Conservation (phyloP, 805 yeast genomes). For the Wickerhamomyces xylosicus region DNA sequence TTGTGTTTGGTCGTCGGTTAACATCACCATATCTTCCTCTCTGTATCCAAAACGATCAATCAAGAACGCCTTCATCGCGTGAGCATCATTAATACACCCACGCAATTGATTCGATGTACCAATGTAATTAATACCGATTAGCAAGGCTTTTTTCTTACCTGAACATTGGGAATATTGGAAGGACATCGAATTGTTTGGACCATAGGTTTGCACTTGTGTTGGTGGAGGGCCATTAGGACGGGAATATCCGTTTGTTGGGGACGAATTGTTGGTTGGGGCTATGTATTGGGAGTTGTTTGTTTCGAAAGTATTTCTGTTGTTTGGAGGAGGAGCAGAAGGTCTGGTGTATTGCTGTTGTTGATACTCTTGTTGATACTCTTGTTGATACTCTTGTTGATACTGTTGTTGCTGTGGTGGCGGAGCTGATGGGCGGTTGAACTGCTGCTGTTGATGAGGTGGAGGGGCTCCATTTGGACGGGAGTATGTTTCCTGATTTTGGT, state of each 20-base stretch:
- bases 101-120: conserved; percentile 50
- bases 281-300: no score
- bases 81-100: conserved; percentile 77
- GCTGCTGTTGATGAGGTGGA: background rate
- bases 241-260: background rate
- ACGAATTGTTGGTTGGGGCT: background rate
- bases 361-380: conserved; percentile 5
- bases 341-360: conserved; percentile 3
- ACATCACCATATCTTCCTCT: conserved; percentile 45
- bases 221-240: conserved; percentile 3
- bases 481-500: background rate
- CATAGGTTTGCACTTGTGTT: conserved; percentile 11
- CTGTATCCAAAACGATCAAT: conserved; percentile 31
- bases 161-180: conserved; percentile 60
- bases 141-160: conserved; percentile 64
- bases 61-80: conserved; percentile 34
- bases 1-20: conserved; percentile 46
- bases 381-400: conserved; percentile 6
- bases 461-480: background rate
- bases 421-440: no score
- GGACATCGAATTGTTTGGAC: conserved; percentile 14
- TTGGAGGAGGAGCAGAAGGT: conserved; percentile 1
- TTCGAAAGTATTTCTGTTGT: background rate
- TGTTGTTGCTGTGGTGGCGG: background rate
- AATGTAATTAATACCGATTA: conserved; percentile 71